These are phyloP conservation scores for Saccharomyces hybrid DNA, from an alignment of 1,139 yeast species.

Conservation along the genomic window DNA sequence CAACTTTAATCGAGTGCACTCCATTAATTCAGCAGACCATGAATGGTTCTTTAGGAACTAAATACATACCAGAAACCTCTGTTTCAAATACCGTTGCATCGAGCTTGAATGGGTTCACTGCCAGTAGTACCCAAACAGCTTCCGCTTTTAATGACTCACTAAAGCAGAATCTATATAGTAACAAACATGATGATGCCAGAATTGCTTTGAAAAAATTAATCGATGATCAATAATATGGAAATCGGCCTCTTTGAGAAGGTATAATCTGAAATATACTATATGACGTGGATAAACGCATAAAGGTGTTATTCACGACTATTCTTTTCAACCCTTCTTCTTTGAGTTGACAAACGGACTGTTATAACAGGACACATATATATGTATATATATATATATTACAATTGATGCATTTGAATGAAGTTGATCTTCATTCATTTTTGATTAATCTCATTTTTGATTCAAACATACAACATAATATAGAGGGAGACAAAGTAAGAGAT, in stretches of 20 bases:
- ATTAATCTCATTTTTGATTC: background rate
- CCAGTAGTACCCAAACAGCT: conserved; percentile 1
- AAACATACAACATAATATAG: background rate
- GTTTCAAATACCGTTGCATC: background rate
- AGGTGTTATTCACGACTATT: background rate
- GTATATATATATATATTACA: background rate
- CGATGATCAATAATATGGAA: conserved; percentile 15
- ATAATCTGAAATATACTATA: background rate
- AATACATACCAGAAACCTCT: conserved; percentile 8
- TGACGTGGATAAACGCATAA: too few relatives aligned
- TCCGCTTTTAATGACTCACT: background rate
- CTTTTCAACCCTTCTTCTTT: background rate
- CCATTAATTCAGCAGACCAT: conserved; percentile 28
- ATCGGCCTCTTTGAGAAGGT: background rate
- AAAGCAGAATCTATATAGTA: background rate
- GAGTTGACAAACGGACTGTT: background rate
- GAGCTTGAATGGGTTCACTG: background rate
- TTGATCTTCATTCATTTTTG: background rate
- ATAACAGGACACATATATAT: background rate
- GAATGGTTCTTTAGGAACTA: conserved; percentile 23
- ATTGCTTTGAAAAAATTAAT: conserved; percentile 24
- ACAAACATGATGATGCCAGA: conserved; percentile 26
- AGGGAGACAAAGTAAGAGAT: background rate
- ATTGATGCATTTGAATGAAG: background rate
- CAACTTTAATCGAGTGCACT: conserved; percentile 20